Conservation (phyloP, 306 rosid genomes). For the Arachis stenosperma region DNA sequence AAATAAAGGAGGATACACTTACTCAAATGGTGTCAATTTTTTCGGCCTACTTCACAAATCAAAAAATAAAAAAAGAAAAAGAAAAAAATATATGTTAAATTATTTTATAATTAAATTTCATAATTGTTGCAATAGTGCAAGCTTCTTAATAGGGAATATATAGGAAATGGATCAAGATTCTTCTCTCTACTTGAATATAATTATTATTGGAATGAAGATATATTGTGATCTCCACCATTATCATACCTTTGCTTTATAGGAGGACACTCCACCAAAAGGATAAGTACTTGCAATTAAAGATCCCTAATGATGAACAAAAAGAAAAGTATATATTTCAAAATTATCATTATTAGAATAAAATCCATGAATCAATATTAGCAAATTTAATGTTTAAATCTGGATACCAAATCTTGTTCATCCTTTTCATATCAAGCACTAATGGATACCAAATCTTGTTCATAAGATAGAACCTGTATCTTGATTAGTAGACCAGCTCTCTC, state of each 20-base stretch:
- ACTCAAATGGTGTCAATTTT: not conserved
- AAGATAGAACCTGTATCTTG: too few relatives aligned
- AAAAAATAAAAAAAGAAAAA: not conserved
- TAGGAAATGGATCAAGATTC: too few relatives aligned
- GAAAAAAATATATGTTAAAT: not conserved
- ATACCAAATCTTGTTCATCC: not conserved
- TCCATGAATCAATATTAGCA: not conserved
- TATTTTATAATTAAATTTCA: not conserved
- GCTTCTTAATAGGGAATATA: not conserved
- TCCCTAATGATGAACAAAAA: constrained; percentile 35
- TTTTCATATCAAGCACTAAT: too few relatives aligned
- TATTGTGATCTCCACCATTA: too few relatives aligned
- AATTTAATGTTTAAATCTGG: not conserved
- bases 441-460: too few relatives aligned
- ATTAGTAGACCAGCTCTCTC: too few relatives aligned
- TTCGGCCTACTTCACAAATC: constrained; percentile 31
- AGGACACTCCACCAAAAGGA: too few relatives aligned
- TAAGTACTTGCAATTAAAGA: not conserved
- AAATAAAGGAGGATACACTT: constrained; percentile 15
- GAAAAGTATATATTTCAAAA: not conserved
- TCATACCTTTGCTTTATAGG: constrained; percentile 31
- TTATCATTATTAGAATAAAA: not conserved
- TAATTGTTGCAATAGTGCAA: too few relatives aligned
- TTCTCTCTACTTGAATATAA: too few relatives aligned
- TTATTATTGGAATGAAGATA: too few relatives aligned